A percentile compares a stretch with the other conserved stretches of the same genome.
phyloP scores from a whole-genome alignment of 768 basidiomycete genomes.

The Trametes villosa region DNA sequence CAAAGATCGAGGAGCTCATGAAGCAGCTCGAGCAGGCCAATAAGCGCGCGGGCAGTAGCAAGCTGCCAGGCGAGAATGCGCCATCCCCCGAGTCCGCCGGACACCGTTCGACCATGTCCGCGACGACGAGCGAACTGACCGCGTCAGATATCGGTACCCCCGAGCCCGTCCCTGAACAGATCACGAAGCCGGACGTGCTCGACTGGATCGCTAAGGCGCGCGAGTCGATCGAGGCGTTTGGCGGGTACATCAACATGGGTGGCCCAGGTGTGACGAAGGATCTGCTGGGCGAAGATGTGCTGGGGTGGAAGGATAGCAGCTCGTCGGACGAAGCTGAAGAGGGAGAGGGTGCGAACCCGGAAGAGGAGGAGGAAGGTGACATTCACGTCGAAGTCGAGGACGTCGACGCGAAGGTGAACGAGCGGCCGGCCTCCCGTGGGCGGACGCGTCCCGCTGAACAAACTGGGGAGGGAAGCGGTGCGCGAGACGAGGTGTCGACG shows the following conservation, averaged over 20 bases:
- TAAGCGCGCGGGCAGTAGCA: constrained; percentile 21
- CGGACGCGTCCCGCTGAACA: background rate
- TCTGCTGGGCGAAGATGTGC: constrained; percentile 54
- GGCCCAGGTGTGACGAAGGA: constrained; percentile 56
- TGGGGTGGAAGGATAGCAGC: constrained; percentile 36
- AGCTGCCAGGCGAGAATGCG: constrained; percentile 7
- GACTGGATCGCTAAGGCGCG: constrained; percentile 81
- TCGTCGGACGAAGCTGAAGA: constrained; percentile 34
- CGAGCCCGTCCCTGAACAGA: constrained; percentile 25
- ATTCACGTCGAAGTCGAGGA: constrained; percentile 25
- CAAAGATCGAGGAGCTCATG: constrained; percentile 75
- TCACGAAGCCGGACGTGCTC: constrained; percentile 60
- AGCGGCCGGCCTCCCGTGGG: constrained; percentile 21
- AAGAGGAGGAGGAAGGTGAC: constrained; percentile 30
- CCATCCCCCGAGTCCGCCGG: constrained; percentile 17
- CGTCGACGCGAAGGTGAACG: constrained; percentile 41
- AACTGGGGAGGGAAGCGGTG: background rate
- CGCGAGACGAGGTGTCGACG: constrained; percentile 10
- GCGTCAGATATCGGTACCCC: constrained; percentile 25
- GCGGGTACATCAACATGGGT: constrained; percentile 65
- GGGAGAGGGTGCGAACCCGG: constrained; percentile 32
- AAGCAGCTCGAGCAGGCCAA: constrained; percentile 60
- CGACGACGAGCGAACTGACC: constrained; percentile 27
- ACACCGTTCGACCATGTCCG: constrained; percentile 23
- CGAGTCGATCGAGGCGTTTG: constrained; percentile 69